Evolutionary conservation across 1,284 basidiomycete species (phyloP), one percentile per base, ranked within the genome.

Genomic region (Rugiboletus extremiorientalis): DNA sequence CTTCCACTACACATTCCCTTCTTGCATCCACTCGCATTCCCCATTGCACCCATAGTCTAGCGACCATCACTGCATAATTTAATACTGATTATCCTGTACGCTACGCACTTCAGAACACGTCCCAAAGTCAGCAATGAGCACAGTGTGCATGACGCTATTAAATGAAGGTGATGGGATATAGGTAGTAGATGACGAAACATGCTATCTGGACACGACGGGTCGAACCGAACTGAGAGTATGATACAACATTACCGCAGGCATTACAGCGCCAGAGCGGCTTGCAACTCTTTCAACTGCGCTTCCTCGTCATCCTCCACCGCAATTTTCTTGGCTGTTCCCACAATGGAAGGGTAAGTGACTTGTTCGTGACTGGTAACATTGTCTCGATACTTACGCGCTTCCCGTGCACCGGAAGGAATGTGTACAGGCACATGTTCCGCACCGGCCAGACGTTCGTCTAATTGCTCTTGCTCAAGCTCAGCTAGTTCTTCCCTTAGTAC

Each of bases 341-440:
- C 8, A 45, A 58, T 4, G 22, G 34, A 40, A 36, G 34, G 22
- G 57, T 56, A 34, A 62, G 56, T 54, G 11, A 55, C 42, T 28
- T 47, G 44, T 25, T 36, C 37, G 33, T 40, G 46, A 20, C 20
- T 44, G 23, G 45, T 37, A 33, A 53, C 15, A 58, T 54, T 47
- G 6, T 38, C 42, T 34, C 3, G 36, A 23, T 40, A 78, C 86
- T 77, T 63, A 89, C 88, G 77, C 61, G 83, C 77, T 69, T 82
- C 77, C 50, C 74, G 79, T 36, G 86, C 76, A 36, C 84, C 84
- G 49, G 84, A 80, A 34, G 94, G 96, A 52, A 87, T 79, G 73
- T 98, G 95, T 60, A 92, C 79, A 38, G 97, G 97, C 34, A 88
- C 97, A 67, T 90, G 87, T 60, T 98, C 94, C 27, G 95, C 96